Conservation (phyloP, 2,329 filamentous ascomycete genomes). For the Venturia effusa region DNA sequence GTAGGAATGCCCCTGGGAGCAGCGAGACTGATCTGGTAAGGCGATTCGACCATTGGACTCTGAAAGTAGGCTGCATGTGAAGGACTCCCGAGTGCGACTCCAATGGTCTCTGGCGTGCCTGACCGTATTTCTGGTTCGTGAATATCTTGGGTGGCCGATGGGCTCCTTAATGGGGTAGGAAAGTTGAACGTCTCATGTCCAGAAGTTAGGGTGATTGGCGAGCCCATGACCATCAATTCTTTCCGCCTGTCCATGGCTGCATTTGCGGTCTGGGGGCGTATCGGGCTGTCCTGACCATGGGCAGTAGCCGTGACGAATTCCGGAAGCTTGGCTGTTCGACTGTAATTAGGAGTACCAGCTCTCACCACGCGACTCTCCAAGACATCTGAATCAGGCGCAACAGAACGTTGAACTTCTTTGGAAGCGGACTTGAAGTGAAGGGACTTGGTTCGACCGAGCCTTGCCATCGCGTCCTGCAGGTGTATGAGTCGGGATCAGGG, state of each 20-base stretch:
- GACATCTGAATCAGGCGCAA: not conserved
- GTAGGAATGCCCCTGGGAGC: not conserved
- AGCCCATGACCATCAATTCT: conserved; percentile 7
- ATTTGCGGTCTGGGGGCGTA: conserved; percentile 8
- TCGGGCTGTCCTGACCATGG: not conserved
- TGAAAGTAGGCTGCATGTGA: conserved; percentile 6
- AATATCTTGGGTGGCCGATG: not conserved
- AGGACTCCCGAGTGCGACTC: conserved; percentile 27
- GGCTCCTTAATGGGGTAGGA: conserved; percentile 7
- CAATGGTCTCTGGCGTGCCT: conserved; percentile 20
- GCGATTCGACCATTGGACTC: not conserved
- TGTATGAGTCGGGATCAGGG: not conserved
- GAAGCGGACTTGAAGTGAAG: not conserved
- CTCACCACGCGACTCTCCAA: not conserved
- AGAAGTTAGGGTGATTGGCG: not conserved
- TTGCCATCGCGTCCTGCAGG: conserved; percentile 11
- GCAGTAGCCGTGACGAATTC: not conserved
- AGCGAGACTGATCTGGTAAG: not conserved
- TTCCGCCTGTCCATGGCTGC: conserved; percentile 7
- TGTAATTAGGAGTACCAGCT: not conserved
- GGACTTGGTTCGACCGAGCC: conserved; percentile 10
- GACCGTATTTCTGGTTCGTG: conserved; percentile 9
- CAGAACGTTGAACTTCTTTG: not conserved
- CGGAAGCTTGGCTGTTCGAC: not conserved
- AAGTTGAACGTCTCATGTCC: conserved; percentile 8